A percentile compares a stretch with the other conserved stretches of the same genome.
phyloP scores from a whole-genome alignment of 495 filamentous ascomycete genomes.

The Collariella sp. region DNA sequence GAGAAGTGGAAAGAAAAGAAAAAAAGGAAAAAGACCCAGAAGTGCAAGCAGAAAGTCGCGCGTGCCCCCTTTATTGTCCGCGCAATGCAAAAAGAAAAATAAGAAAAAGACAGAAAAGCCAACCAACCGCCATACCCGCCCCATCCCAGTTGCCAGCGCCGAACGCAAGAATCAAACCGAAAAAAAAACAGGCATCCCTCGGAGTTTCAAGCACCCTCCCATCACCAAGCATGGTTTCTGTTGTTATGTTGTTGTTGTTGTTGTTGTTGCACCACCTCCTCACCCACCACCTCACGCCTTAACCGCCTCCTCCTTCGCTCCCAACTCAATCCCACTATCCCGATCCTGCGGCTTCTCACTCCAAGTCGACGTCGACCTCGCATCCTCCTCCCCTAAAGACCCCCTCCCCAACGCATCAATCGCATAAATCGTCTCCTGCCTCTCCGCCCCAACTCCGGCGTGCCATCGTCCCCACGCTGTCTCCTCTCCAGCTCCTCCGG shows the following conservation, averaged over 20 bases:
- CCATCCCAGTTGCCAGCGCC: not conserved
- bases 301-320: conserved; percentile 23
- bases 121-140: not conserved
- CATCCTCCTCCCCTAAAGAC: not conserved
- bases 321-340: conserved; percentile 46
- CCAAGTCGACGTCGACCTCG: conserved; percentile 20
- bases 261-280: not conserved
- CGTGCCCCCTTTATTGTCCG: conserved; percentile 3
- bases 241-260: not conserved
- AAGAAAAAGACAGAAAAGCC: not conserved
- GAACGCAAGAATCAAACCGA: not conserved
- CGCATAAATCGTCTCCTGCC: conserved; percentile 21
- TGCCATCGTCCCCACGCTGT: conserved; percentile 41
- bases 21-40: not conserved
- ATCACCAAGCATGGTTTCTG: not conserved
- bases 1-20: not conserved
- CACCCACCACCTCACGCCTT: not conserved
- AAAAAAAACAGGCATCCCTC: not conserved
- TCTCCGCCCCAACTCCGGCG: conserved; percentile 17
- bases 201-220: not conserved
- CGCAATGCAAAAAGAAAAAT: conserved; percentile 3
- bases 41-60: not conserved
- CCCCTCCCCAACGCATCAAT: conserved; percentile 17
- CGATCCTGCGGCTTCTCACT: conserved; percentile 38
- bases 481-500: conserved; percentile 36